Evolutionary conservation across 1,284 basidiomycete species (phyloP).

Genomic region (Filobasidium uniguttulatum): DNA sequence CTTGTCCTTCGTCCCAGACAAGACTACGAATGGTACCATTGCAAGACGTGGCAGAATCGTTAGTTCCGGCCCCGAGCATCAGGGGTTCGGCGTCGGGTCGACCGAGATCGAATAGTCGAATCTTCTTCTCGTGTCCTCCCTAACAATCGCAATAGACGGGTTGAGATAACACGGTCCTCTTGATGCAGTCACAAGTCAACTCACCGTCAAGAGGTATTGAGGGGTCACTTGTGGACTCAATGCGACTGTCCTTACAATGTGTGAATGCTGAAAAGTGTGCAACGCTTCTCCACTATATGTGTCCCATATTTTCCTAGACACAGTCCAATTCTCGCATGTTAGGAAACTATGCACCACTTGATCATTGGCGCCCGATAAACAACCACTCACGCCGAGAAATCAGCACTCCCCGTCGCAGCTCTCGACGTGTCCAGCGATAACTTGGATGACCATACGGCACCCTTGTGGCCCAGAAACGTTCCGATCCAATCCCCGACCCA

Average conservation of each 20-base stretch:
- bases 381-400: constrained; percentile 72
- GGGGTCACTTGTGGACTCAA: constrained; percentile 40
- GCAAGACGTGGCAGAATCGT: constrained; percentile 42
- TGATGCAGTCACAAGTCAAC: constrained; percentile 1
- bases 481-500: constrained; percentile 99
- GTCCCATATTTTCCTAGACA: constrained; percentile 85
- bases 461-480: constrained; percentile 96
- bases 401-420: constrained; percentile 87
- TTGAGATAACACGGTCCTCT: not conserved
- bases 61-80: constrained; percentile 51
- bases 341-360: not conserved
- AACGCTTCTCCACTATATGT: constrained; percentile 73
- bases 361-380: not conserved
- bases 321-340: not conserved
- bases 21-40: constrained; percentile 84
- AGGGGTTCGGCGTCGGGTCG: constrained; percentile 73
- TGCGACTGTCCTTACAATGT: constrained; percentile 92
- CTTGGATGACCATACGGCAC: constrained; percentile 95
- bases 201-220: constrained; percentile 36
- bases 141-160: constrained; percentile 55
- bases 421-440: constrained; percentile 71
- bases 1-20: constrained; percentile 64
- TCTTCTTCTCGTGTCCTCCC: constrained; percentile 95
- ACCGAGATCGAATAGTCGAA: constrained; percentile 80
- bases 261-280: constrained; percentile 91